Percentiles rank a stretch among this genome's conserved stretches.
phyloP scores from a whole-genome alignment of 768 basidiomycete species.

The Boletus pseudo-olivaceus region DNA sequence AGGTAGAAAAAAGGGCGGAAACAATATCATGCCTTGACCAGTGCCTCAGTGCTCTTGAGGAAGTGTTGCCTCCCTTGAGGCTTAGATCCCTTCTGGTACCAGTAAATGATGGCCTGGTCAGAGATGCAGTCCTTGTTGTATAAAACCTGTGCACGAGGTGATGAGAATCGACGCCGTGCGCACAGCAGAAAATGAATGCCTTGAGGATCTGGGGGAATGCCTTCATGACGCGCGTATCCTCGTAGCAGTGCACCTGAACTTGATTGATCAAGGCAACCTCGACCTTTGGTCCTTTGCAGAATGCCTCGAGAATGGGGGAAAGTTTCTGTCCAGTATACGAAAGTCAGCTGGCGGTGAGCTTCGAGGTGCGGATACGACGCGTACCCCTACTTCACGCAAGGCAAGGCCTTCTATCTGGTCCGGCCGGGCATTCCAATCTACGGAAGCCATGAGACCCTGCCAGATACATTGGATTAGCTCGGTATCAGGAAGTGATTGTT shows the following conservation, averaged over 20 bases:
- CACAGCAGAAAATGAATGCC: slow-evolving; percentile 35
- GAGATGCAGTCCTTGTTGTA: slow-evolving; percentile 96
- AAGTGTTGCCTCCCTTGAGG: slow-evolving; percentile 95
- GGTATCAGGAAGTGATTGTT: slow-evolving; percentile 76
- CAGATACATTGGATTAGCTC: slow-evolving; percentile 90
- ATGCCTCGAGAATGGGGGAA: slow-evolving; percentile 82
- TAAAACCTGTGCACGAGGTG: slow-evolving; percentile 58
- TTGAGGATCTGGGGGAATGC: slow-evolving; percentile 94
- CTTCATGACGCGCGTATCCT: slow-evolving; percentile 93
- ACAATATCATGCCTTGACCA: slow-evolving; percentile 70
- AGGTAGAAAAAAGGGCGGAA: neutral
- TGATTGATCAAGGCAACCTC: slow-evolving; percentile 94
- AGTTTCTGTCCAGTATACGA: slow-evolving; percentile 57
- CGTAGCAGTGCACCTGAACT: slow-evolving; percentile 94
- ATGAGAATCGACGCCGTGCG: slow-evolving; percentile 5
- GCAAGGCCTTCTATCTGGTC: slow-evolving; percentile 91
- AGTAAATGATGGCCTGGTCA: slow-evolving; percentile 96
- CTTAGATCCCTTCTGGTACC: slow-evolving; percentile 96
- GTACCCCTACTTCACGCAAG: slow-evolving; percentile 82
- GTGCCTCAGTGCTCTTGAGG: slow-evolving; percentile 78
- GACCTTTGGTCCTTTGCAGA: slow-evolving; percentile 84
- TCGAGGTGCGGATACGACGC: slow-evolving; percentile 24
- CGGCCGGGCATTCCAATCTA: slow-evolving; percentile 86
- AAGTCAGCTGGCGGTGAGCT: neutral
- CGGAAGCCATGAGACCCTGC: slow-evolving; percentile 82